These are phyloP conservation scores for Phytophthora kernoviae DNA, from an alignment of 352 stramenopile species.

Conservation along the genomic window DNA sequence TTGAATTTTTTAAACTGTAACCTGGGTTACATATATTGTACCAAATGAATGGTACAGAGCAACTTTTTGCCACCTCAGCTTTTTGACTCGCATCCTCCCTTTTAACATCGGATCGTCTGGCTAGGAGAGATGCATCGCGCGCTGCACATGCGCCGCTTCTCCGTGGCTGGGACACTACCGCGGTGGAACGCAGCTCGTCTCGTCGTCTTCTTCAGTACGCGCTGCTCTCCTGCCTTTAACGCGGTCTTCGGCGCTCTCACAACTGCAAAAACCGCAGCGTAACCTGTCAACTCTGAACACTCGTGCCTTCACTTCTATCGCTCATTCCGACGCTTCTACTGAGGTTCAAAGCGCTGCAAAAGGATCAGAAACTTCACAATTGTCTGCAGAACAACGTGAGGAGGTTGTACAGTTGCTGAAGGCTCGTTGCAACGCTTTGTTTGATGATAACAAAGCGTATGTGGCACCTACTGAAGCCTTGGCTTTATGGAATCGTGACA, in stretches of 20 bases:
- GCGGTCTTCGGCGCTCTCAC: constrained; percentile 1
- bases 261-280: constrained; percentile 11
- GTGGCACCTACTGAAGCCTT: constrained; percentile 31
- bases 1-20: constrained; percentile 14
- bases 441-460: constrained; percentile 47
- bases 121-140: constrained; percentile 30
- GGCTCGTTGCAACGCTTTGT: constrained; percentile 58
- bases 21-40: not conserved
- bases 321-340: constrained; percentile 6
- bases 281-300: not conserved
- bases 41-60: too few relatives aligned
- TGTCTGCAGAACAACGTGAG: constrained; percentile 21
- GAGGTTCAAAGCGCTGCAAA: constrained; percentile 5
- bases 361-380: not conserved
- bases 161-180: constrained; percentile 1
- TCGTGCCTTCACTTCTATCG: constrained; percentile 15
- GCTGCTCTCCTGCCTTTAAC: not conserved
- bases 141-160: constrained; percentile 33
- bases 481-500: constrained; percentile 35
- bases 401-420: constrained; percentile 45
- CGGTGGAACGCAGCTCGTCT: not conserved
- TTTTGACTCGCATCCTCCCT: constrained; percentile 10
- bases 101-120: constrained; percentile 34
- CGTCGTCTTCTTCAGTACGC: constrained; percentile 1
- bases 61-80: constrained; percentile 12